Conservation (phyloP, 176 grass and related monocot species). For the Eragrostis curvula region DNA sequence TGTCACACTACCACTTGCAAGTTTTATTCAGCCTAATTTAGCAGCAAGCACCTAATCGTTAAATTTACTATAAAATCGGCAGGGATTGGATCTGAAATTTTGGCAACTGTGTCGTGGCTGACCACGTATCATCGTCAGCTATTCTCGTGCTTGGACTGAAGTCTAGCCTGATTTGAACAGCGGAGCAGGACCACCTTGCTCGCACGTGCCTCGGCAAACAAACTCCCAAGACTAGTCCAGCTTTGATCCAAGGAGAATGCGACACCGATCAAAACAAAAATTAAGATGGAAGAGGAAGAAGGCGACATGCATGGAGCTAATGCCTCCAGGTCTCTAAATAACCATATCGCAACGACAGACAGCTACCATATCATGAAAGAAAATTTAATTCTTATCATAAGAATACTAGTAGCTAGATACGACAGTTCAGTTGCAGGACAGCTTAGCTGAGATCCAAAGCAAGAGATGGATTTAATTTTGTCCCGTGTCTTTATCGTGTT, state of each 20-base stretch:
- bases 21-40: neutral
- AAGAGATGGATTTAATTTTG: neutral
- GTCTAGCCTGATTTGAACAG: neutral
- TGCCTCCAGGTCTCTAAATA: neutral
- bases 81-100: neutral
- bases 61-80: neutral
- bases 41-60: neutral
- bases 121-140: neutral
- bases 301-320: constrained; percentile 18
- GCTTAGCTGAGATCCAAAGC: constrained; percentile 7
- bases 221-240: neutral
- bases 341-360: neutral
- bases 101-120: neutral
- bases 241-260: neutral
- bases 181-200: neutral
- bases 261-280: neutral
- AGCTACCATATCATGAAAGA: neutral
- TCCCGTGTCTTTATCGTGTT: neutral
- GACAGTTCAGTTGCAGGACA: neutral
- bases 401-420: neutral
- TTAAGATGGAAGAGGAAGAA: no score
- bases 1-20: neutral
- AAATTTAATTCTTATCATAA: neutral
- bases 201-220: neutral
- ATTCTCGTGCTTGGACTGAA: constrained; percentile 21